These are phyloP conservation scores for Pyricularia grisea DNA, from an alignment of 2,329 filamentous ascomycete genomes.

Conservation along the genomic window DNA sequence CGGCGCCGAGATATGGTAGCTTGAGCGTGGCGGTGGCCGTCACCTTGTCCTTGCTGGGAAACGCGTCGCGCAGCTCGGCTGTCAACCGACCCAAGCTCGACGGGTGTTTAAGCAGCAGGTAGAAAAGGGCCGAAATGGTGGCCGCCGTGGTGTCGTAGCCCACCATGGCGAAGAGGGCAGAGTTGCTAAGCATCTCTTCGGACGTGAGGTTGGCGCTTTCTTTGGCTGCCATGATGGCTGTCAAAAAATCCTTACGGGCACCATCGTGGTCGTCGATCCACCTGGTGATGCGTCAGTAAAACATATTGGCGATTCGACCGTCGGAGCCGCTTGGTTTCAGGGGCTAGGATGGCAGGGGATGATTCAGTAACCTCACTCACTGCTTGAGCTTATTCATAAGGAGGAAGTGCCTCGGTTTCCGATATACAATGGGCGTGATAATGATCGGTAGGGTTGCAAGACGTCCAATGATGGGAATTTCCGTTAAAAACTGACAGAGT, in stretches of 20 bases:
- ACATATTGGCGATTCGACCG: background rate
- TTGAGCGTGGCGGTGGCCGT: background rate
- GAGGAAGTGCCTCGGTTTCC: background rate
- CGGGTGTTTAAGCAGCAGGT: background rate
- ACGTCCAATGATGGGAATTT: background rate
- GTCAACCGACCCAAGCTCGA: background rate
- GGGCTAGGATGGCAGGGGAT: no score
- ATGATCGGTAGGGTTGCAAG: background rate
- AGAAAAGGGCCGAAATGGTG: background rate
- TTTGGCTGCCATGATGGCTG: background rate
- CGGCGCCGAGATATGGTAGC: slow-evolving; percentile 20
- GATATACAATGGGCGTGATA: background rate
- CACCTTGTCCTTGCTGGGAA: background rate
- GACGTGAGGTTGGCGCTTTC: background rate
- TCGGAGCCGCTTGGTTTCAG: background rate
- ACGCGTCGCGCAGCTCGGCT: background rate
- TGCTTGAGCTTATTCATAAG: background rate
- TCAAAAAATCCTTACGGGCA: background rate
- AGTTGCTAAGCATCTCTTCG: background rate
- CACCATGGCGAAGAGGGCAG: background rate
- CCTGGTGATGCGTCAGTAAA: background rate
- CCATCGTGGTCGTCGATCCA: background rate
- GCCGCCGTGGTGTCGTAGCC: background rate
- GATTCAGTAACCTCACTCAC: background rate
- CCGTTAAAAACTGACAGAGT: background rate